Evolutionary conservation across 768 basidiomycete species (phyloP).

Genomic region (Leccinum olivaceopallidum): DNA sequence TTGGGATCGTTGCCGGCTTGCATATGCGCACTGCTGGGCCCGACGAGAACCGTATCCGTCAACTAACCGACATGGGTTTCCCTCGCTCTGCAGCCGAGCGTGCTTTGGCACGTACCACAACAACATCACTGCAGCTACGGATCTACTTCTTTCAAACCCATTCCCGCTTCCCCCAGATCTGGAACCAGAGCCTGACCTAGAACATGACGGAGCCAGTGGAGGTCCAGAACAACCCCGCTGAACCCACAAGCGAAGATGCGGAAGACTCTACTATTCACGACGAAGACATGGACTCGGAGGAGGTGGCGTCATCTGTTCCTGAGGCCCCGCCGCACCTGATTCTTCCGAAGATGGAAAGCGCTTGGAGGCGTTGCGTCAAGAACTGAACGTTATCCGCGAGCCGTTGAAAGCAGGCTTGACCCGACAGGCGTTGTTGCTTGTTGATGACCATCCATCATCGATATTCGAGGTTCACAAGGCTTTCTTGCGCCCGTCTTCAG

Average conservation of each 20-base stretch:
- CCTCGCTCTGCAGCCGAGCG: slow-evolving; percentile 82
- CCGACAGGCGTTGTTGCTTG: slow-evolving; percentile 68
- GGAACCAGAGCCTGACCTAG: slow-evolving; percentile 30
- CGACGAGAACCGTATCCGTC: slow-evolving; percentile 77
- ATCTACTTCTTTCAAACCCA: slow-evolving; percentile 80
- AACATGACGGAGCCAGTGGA: slow-evolving; percentile 13
- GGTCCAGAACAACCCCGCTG: slow-evolving; percentile 28
- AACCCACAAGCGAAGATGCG: slow-evolving; percentile 30
- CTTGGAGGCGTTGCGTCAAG: slow-evolving; percentile 62
- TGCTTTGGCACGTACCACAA: slow-evolving; percentile 86
- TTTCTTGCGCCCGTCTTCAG: slow-evolving; percentile 64
- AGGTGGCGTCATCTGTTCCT: slow-evolving; percentile 13
- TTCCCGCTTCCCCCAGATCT: slow-evolving; percentile 71
- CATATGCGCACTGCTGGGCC: slow-evolving; percentile 47
- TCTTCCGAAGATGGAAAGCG: slow-evolving; percentile 39
- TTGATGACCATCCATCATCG: slow-evolving; percentile 85
- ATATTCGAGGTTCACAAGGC: slow-evolving; percentile 87
- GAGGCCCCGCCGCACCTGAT: slow-evolving; percentile 18
- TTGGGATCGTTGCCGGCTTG: slow-evolving; percentile 33
- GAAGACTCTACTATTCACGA: slow-evolving; percentile 23
- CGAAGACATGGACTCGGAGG: slow-evolving; percentile 32
- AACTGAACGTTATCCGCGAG: slow-evolving; percentile 66
- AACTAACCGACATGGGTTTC: slow-evolving; percentile 97
- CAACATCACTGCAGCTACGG: slow-evolving; percentile 86
- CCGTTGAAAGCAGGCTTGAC: slow-evolving; percentile 65